These are phyloP conservation scores for Chloris gayana DNA, from an alignment of 176 grass and related monocot genomes.

Conservation along the genomic window DNA sequence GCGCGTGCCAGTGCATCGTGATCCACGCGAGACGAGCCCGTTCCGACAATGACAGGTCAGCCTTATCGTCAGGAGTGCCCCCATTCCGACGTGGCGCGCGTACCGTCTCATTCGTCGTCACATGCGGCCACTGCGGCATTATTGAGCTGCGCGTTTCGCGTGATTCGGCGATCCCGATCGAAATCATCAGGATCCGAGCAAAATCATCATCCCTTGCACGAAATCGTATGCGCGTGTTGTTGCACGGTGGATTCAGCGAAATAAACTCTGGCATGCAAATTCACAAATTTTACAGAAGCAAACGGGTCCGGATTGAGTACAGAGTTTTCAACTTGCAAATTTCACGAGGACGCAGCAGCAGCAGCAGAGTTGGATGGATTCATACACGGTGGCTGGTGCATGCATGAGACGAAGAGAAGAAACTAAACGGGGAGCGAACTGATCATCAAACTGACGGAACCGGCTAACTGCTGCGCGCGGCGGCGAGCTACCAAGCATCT, in stretches of 20 bases:
- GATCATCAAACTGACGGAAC: conserved; percentile 2
- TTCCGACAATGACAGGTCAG: conserved; percentile 36
- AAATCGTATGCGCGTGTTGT: not conserved
- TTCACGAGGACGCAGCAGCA: not conserved
- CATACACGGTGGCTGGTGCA: not conserved
- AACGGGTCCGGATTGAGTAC: conserved; percentile 18
- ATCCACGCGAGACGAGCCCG: not conserved
- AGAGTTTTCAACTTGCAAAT: not conserved
- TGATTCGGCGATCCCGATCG: not conserved
- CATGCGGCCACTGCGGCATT: conserved; percentile 19
- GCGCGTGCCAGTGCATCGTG: not conserved
- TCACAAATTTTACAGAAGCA: conserved; percentile 52
- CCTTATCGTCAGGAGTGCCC: conserved; percentile 38
- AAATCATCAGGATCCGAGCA: not conserved
- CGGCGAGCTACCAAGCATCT: not conserved
- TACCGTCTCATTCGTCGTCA: conserved; percentile 10
- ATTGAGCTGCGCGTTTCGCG: conserved; percentile 3
- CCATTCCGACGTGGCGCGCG: conserved; percentile 49
- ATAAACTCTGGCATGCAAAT: conserved; percentile 30
- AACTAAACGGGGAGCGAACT: conserved; percentile 20
- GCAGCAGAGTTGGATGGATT: not conserved
- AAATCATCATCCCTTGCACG: not conserved
- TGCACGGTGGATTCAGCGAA: not conserved
- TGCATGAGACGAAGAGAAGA: not conserved
- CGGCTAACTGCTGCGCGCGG: not conserved